Conservation (phyloP, 129 eudicot genomes). For the Heracleum sosnowskyi region DNA sequence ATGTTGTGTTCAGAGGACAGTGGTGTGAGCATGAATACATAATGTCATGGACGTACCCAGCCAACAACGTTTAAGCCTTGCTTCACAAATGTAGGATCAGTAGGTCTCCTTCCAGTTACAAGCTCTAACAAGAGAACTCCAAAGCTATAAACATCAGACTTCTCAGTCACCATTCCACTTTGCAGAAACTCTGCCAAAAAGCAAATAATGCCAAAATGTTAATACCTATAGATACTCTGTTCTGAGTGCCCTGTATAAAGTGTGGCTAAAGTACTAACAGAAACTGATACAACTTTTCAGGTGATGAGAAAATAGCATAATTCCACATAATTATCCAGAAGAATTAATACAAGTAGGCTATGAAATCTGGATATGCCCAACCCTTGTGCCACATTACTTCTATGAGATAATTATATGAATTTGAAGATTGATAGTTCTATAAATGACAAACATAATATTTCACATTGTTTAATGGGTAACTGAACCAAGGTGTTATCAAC, state of each 20-base stretch:
- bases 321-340: not conserved
- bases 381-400: not conserved
- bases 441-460: not conserved
- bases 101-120: conserved; percentile 90
- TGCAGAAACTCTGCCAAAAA: conserved; percentile 73
- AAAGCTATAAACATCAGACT: conserved; percentile 92
- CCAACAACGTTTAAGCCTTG: conserved; percentile 92
- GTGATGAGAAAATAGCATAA: not conserved
- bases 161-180: conserved; percentile 94
- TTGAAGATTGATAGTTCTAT: not conserved
- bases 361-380: not conserved
- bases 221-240: not conserved
- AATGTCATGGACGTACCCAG: conserved; percentile 55
- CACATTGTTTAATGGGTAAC: not conserved
- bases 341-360: not conserved
- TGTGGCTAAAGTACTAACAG: not conserved
- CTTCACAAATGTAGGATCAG: conserved; percentile 77
- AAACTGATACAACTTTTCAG: not conserved
- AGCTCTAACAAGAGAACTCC: conserved; percentile 92
- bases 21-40: not conserved
- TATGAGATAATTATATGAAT: not conserved
- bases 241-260: not conserved
- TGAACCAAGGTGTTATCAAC: not conserved
- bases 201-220: not conserved
- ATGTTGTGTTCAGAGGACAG: not conserved